Conservation (phyloP, 2,329 filamentous ascomycete genomes). For the Ophiostoma angusticollis region DNA sequence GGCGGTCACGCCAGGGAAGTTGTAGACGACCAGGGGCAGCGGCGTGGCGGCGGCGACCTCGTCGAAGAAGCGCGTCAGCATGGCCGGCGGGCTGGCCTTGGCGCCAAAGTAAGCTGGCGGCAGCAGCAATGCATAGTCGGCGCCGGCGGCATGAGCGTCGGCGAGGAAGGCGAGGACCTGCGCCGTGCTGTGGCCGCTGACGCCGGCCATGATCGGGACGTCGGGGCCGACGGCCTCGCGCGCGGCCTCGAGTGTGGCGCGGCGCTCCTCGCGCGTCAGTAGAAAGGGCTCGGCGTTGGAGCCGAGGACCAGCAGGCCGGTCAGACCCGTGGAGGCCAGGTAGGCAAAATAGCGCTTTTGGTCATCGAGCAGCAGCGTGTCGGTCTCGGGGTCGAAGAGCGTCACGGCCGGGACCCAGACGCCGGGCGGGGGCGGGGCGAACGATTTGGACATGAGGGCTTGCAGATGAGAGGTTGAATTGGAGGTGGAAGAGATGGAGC, state of each 20-base stretch:
- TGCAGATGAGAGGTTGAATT: neutral
- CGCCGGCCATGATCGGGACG: slow-evolving; percentile 50
- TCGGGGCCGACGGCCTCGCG: slow-evolving; percentile 36
- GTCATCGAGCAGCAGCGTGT: slow-evolving; percentile 18
- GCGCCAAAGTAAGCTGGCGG: slow-evolving; percentile 50
- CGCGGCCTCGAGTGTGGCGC: slow-evolving; percentile 40
- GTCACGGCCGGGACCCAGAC: slow-evolving; percentile 24
- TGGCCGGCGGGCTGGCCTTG: slow-evolving; percentile 43
- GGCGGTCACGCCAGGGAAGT: slow-evolving; percentile 57
- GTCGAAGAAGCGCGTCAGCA: slow-evolving; percentile 46
- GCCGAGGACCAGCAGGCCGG: slow-evolving; percentile 22
- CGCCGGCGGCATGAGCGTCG: slow-evolving; percentile 47
- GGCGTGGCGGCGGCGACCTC: slow-evolving; percentile 39
- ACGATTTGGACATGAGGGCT: neutral
- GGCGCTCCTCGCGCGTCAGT: slow-evolving; percentile 22
- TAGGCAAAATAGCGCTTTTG: slow-evolving; percentile 21
- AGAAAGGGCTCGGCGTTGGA: slow-evolving; percentile 24
- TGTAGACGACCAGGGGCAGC: slow-evolving; percentile 52
- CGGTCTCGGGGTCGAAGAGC: slow-evolving; percentile 21
- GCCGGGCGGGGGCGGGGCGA: slow-evolving; percentile 17
- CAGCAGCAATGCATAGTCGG: slow-evolving; percentile 48
- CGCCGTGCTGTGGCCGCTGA: slow-evolving; percentile 49
- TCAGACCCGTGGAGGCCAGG: slow-evolving; percentile 18
- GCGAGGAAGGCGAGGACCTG: slow-evolving; percentile 47
- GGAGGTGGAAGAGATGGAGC: no score